Conservation (phyloP, 2,329 filamentous ascomycete species). For the Fonsecaea nubica region DNA sequence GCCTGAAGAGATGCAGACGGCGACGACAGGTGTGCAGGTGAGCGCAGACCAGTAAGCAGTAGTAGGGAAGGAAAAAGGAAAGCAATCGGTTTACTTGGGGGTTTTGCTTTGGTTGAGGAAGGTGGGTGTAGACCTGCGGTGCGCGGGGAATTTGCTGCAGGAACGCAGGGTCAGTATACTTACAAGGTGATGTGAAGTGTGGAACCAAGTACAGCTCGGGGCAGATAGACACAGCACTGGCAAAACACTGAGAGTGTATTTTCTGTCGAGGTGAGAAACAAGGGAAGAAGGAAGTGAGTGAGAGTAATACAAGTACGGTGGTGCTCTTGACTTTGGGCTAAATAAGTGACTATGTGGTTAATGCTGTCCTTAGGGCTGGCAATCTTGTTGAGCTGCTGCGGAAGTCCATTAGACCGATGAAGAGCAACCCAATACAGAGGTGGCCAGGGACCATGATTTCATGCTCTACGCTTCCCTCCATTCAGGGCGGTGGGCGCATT, state of each 20-base stretch:
- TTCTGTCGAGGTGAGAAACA: not conserved
- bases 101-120: not conserved
- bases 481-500: not conserved
- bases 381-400: conserved; percentile 17
- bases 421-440: conserved; percentile 13
- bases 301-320: conserved; percentile 10
- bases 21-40: not conserved
- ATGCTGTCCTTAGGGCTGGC: not conserved
- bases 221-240: not conserved
- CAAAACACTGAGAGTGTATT: conserved; percentile 6
- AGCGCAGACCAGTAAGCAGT: not conserved
- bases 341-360: not conserved
- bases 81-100: not conserved
- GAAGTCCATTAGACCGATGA: conserved; percentile 2
- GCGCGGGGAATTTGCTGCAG: conserved; percentile 1
- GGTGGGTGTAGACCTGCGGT: not conserved
- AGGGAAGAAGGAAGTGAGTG: conserved; percentile 5
- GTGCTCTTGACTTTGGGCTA: not conserved
- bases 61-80: not conserved
- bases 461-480: conserved; percentile 1
- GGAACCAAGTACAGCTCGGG: not conserved
- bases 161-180: not conserved
- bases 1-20: not conserved
- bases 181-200: not conserved
- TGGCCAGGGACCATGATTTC: conserved; percentile 16